A percentile compares a stretch with the other conserved stretches of the same genome.
Evolutionary conservation across 768 basidiomycete genomes (phyloP).

Genomic region (Mycena rebaudengoi): DNA sequence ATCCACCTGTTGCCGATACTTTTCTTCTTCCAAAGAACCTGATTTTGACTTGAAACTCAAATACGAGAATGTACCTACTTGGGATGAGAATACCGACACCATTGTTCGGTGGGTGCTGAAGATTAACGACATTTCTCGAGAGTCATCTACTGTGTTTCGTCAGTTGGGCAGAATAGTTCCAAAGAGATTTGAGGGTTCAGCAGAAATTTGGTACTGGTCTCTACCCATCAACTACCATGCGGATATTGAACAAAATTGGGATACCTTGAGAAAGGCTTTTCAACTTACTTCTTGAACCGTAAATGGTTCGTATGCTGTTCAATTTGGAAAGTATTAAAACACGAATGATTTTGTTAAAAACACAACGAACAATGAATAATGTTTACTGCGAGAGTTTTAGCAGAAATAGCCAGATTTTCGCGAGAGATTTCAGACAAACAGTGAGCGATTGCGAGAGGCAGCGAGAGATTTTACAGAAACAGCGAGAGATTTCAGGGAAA

Average conservation of each 20-base stretch:
- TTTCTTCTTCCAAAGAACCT: slow-evolving; percentile 1
- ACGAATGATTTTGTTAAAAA: too few relatives aligned
- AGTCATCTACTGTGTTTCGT: slow-evolving; percentile 27
- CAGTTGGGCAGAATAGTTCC: slow-evolving; percentile 43
- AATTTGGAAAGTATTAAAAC: too few relatives aligned
- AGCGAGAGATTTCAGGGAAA: too few relatives aligned
- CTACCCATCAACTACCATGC: slow-evolving; percentile 11
- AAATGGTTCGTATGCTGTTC: slow-evolving; percentile 37
- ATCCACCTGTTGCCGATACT: neutral
- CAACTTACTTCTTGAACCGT: slow-evolving; percentile 43
- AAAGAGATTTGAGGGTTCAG: slow-evolving; percentile 30
- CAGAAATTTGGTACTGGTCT: slow-evolving; percentile 43
- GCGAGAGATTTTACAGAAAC: too few relatives aligned
- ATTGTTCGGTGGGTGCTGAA: slow-evolving; percentile 39
- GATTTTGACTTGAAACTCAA: slow-evolving; percentile 45
- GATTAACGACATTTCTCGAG: slow-evolving; percentile 33
- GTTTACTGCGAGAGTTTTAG: too few relatives aligned
- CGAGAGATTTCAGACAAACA: too few relatives aligned
- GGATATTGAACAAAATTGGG: slow-evolving; percentile 38
- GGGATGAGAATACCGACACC: slow-evolving; percentile 41
- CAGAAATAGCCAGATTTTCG: too few relatives aligned
- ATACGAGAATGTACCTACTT: slow-evolving; percentile 37
- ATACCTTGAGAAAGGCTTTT: slow-evolving; percentile 34
- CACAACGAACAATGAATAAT: too few relatives aligned
- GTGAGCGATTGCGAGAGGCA: too few relatives aligned